These are phyloP conservation scores for Jamesozyma rosinii DNA, from an alignment of 805 yeast genomes.

Conservation along the genomic window DNA sequence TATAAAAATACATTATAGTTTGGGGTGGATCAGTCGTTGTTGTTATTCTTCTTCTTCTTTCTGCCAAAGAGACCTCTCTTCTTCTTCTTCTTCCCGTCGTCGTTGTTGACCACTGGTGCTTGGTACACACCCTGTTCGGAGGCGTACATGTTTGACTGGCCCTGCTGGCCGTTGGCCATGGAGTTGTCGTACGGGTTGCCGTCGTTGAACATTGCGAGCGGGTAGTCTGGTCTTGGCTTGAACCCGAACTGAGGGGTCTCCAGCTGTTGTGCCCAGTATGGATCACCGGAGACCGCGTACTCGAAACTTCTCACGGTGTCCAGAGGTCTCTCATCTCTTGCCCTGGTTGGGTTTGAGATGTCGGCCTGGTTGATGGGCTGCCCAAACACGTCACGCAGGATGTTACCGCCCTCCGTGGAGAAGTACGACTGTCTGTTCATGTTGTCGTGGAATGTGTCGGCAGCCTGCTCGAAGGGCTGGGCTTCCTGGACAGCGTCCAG, in stretches of 20 bases:
- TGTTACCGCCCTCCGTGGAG: conserved; percentile 36
- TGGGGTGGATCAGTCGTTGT: no score
- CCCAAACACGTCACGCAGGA: conserved; percentile 71
- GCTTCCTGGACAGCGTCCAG: conserved; percentile 87
- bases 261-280: conserved; percentile 64
- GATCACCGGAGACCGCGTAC: conserved; percentile 78
- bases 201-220: conserved; percentile 3
- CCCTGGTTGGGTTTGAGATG: conserved; percentile 84
- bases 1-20: no score
- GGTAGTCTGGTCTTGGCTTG: conserved; percentile 70
- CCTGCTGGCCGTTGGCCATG: conserved; percentile 6
- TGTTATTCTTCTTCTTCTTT: conserved; percentile 37
- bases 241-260: conserved; percentile 77
- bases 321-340: conserved; percentile 90
- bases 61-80: conserved; percentile 76
- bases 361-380: conserved; percentile 70
- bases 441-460: conserved; percentile 30
- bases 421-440: conserved; percentile 33
- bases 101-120: conserved; percentile 38
- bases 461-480: conserved; percentile 80
- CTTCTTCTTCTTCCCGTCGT: conserved; percentile 47
- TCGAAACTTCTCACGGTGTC: conserved; percentile 93
- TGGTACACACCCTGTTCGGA: conserved; percentile 52
- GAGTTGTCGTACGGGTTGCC: conserved; percentile 4
- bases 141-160: conserved; percentile 21